Evolutionary conservation across 2,329 filamentous ascomycete genomes (phyloP), one percentile per base, ranked within the genome.

Genomic region (Parafenestella ontariensis): DNA sequence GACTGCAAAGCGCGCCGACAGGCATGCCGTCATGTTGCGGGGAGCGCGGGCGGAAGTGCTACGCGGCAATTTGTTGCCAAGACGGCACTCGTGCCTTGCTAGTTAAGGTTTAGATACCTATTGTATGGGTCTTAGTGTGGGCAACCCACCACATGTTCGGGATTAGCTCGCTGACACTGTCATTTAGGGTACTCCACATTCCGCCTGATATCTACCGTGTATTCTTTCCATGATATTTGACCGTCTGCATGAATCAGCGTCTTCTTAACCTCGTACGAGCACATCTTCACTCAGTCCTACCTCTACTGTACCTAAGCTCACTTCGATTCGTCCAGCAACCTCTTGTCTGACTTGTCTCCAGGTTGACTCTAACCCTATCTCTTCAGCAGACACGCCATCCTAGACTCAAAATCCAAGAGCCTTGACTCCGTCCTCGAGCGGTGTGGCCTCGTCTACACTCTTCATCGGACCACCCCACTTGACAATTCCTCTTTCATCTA

Each of bases 381-480:
- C 7, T 10, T 31, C 28, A 31, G 28, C 28, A 34, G 31, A 17
- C 13, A 10, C n/a, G n/a, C n/a, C n/a, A n/a, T n/a, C n/a, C n/a
- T n/a, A n/a, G n/a, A n/a, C 42, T 37, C 46, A 58, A 24, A 45
- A 67, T 3, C 69, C 72, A 28, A 75, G 56, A 6, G 71, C 66
- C 41, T 64, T 71, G 4, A 72, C 56, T 4, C 67, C 72, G 36
- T 73, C 68, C 43, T 73, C 70, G 6, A 74, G 59, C 31, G 57
- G 39, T 29, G 74, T 64, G 11, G 60, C 54, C 26, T 75, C 70
- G 41, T 75, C 72, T 23, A 71, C 72, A 42, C 70, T 73, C 58
- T 68, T 61, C 72, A 75, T 75, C 0, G 71, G 70, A 15, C 60
- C 64, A 18, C 69, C 69, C 72, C 72, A 75, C 47, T 69, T 69